Evolutionary conservation across 139 green algal species (phyloP), one percentile per base, ranked within the genome.

Genomic region (Gonium pectorale): DNA sequence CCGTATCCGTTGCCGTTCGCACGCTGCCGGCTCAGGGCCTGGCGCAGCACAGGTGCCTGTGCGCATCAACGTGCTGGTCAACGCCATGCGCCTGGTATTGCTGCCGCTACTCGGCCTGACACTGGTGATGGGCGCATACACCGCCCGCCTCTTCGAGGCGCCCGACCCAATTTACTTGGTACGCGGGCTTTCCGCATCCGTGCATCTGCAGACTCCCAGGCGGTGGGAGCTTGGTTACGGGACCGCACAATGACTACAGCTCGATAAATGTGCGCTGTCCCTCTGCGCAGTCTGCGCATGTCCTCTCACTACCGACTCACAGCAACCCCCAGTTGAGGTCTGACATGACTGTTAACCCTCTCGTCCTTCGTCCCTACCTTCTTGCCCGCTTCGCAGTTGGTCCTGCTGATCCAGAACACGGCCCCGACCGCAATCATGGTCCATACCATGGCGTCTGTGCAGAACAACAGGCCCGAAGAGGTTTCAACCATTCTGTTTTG

Each of bases 401-500:
- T 87, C 11, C 51, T 96, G 31, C 79, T 94, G 5, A 84, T 96
- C 6, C 68, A 86, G 52, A 93, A 96, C 67, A 88, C 87, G 8
- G 91, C 86, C 0, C 93, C 93, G 2, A 94, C 93, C 17, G 75
- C 75, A 11, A 71, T 82, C 75, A 71, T 82, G 56, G 80, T 96
- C 40, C 91, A 93, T 87, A 90, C 81, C 40, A 71, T 89, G 46
- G 62, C 92, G 29, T 90, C 90, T 5, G 86, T 96, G 38, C 77
- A 95, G 41, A 79, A 88, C 40, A 91, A 90, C 51, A 60, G 72
- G 0, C 82, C 89, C 19, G 81, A 56, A 15, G 93, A 95, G 74
- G 89, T 96, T 85, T 88, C 74, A 15, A 67, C 75, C 37, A 74
- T 96, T 0, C 87, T 96, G 44, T 96, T 96, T 67, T 95, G 80